Evolutionary conservation across 2,329 filamentous ascomycete species (phyloP).

Genomic region (Fusarium albosuccineum): DNA sequence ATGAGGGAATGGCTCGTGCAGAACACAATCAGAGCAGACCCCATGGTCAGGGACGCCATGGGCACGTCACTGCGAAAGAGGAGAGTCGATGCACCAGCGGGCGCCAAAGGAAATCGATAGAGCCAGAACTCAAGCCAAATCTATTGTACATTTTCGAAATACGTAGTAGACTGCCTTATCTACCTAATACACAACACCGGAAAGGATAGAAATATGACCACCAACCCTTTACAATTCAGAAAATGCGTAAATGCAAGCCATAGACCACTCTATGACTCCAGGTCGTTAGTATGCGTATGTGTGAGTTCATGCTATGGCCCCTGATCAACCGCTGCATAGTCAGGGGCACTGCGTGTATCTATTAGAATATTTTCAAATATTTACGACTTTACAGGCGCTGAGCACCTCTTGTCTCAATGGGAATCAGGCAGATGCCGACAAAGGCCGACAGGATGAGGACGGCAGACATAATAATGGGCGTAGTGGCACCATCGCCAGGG

Average conservation of each 20-base stretch:
- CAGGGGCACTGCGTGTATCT: conserved; percentile 12
- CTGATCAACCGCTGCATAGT: background rate
- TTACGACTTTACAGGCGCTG: conserved; percentile 62
- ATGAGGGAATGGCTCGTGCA: conserved; percentile 90
- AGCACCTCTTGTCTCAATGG: conserved; percentile 72
- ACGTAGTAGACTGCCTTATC: conserved; percentile 21
- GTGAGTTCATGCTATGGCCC: conserved; percentile 7
- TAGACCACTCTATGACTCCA: conserved; percentile 39
- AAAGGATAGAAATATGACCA: conserved; percentile 10
- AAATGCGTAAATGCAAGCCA: conserved; percentile 24
- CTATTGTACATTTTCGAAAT: conserved; percentile 34
- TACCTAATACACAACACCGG: conserved; percentile 21
- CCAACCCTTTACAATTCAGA: conserved; percentile 21
- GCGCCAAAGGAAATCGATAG: conserved; percentile 66
- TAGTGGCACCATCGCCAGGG: conserved; percentile 68
- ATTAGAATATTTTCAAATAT: conserved; percentile 5
- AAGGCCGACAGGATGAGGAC: conserved; percentile 70
- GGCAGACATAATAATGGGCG: conserved; percentile 70
- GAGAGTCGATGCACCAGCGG: conserved; percentile 71
- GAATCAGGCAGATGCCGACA: conserved; percentile 70
- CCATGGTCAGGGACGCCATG: conserved; percentile 85
- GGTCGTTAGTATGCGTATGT: conserved; percentile 38
- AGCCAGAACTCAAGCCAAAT: conserved; percentile 11
- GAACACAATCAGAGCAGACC: conserved; percentile 83
- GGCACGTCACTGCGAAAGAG: conserved; percentile 74